Base-by-base conservation (phyloP, 1,284 basidiomycete genomes). In the Microbotryum intermedium region DNA sequence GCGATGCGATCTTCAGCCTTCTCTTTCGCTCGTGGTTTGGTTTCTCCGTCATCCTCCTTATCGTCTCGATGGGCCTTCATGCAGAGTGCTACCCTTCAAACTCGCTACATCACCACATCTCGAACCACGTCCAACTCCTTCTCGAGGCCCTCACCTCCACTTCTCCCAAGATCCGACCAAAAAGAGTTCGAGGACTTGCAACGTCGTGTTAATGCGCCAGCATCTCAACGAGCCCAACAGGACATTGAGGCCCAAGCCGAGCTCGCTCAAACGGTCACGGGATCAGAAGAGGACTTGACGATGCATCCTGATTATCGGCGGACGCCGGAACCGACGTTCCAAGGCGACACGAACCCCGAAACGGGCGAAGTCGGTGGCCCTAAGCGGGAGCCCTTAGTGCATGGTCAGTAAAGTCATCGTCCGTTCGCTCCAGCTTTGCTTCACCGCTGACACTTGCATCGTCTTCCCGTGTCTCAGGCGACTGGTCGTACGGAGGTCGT, bases 301-400 rank as follows among this genome's bases (percentile, higher is more conserved):
- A 58, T 72, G 43, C 76, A 77, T 59, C 75, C 75, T 0, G 75
- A 77, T 53, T 72, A 73, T 18, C 64, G 74, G n/a, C 54, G 61
- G 18, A 71, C 70, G 53, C 74, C 75, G 0, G 60, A 62, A 45
- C 71, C 74, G 1, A 77, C 79, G 51, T 82, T 82, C 57, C 76
- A 80, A 56, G 81, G 81, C 6, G 79, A 81, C 10, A 68, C 70
- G 1, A 81, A 82, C 69, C 81, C 81, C 4, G 69, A 69, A 21
- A 82, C 81, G 34, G 81, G 81, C 20, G 81, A 82, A 68, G 66
- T 76, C 9, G 80, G 80, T 0, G 81, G 81, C 0, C 81, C 81
- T 2, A 82, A 82, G 72, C 74, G 75, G 21, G 80, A 82, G 68
- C 81, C 81, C 21, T 74, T 82, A 58, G 72, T 29, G 7, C 64